Evolutionary conservation across 2,329 filamentous ascomycete species (phyloP).

Genomic region (Fusarium tricinctum): DNA sequence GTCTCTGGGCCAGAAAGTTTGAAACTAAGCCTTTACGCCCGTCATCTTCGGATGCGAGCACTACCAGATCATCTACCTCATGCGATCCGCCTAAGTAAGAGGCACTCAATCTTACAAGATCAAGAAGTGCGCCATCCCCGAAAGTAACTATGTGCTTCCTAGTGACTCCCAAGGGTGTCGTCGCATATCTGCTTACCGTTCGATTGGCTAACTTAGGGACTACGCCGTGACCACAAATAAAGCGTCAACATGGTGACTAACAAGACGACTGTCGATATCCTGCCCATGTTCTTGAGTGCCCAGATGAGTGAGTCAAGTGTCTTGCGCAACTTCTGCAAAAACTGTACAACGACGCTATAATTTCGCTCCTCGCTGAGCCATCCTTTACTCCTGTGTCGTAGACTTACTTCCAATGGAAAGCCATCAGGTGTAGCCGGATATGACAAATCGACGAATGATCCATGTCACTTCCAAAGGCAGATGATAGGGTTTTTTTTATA

Average conservation of each 20-base stretch:
- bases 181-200: constrained; percentile 7
- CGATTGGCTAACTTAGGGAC: neutral
- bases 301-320: neutral
- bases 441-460: neutral
- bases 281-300: constrained; percentile 21
- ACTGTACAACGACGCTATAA: constrained; percentile 8
- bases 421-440: neutral
- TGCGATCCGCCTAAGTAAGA: neutral
- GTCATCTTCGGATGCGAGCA: constrained; percentile 21
- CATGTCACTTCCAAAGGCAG: neutral
- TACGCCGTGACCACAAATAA: neutral
- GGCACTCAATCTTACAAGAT: neutral
- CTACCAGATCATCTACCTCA: constrained; percentile 5
- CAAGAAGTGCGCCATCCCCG: fast-evolving
- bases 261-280: neutral
- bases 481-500: neutral
- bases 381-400: neutral
- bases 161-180: fast-evolving
- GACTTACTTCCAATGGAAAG: neutral
- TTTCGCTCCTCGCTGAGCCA: neutral
- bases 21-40: neutral
- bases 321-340: fast-evolving
- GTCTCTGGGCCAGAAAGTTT: fast-evolving
- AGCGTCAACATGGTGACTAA: neutral
- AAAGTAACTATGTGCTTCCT: neutral